phyloP scores from a whole-genome alignment of 2,329 filamentous ascomycete genomes.

The Paecilomyces variotii region DNA sequence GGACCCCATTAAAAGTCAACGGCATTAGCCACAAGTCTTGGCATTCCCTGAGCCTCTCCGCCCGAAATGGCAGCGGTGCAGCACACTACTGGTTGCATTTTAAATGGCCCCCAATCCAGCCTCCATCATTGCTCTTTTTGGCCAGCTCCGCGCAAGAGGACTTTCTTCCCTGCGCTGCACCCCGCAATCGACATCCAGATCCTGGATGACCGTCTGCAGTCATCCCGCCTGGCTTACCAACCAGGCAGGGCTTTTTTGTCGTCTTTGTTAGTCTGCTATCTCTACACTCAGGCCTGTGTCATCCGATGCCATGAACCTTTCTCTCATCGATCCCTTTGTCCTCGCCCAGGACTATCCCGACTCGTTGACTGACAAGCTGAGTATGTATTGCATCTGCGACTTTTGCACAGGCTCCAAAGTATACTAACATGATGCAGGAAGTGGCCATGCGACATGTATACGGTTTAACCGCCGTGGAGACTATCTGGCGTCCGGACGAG shows the following conservation, averaged over 20 bases:
- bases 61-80: not conserved
- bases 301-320: slow-evolving; percentile 54
- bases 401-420: slow-evolving; percentile 34
- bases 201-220: not conserved
- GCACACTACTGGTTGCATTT: slow-evolving; percentile 5
- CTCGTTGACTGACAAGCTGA: slow-evolving; percentile 77
- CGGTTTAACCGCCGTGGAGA: slow-evolving; percentile 94
- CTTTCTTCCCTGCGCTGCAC: not conserved
- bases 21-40: slow-evolving; percentile 3
- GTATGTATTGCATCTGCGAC: slow-evolving; percentile 38
- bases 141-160: not conserved
- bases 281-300: not conserved
- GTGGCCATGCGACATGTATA: slow-evolving; percentile 57
- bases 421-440: slow-evolving; percentile 34
- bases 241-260: slow-evolving; percentile 5
- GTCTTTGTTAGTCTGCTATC: not conserved
- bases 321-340: slow-evolving; percentile 63
- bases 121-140: not conserved
- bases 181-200: not conserved
- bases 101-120: slow-evolving; percentile 6
- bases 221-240: not conserved
- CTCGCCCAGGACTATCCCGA: slow-evolving; percentile 81
- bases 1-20: slow-evolving; percentile 4
- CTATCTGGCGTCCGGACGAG: slow-evolving; percentile 85
- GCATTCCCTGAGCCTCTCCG: not conserved